Evolutionary conservation across 495 filamentous ascomycete species (phyloP), one percentile per base, ranked within the genome.

Genomic region (Rhizodiscina lignyota): DNA sequence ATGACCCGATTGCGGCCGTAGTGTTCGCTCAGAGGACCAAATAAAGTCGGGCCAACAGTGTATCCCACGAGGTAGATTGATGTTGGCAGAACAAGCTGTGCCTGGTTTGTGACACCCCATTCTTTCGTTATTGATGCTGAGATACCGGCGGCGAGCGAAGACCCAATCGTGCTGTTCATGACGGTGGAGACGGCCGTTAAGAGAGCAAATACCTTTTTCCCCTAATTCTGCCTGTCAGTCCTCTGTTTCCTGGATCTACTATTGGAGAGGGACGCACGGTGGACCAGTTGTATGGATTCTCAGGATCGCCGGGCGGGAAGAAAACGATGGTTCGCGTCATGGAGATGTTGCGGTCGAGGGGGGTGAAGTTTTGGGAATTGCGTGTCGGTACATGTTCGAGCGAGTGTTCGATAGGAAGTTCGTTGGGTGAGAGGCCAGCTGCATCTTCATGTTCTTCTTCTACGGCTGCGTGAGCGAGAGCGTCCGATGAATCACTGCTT

Each of bases 1-100:
- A 77, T 74, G 24, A 80, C 64, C 5, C 56, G 52, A 45, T 62
- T 68, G n/a, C 81, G 63, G 12, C 80, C 79, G 43, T 76, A 71
- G 1, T 72, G 67, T 45, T 85, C 79, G 42, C 72, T 79, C 8
- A 83, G 46, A 0, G 79, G 79, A 1, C 74, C 77, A 53, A 75
- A 80, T 3, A 75, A 39, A 8, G 81, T 35, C 1, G 78, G 74
- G 0, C 76, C 78, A 11, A 77, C 48, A 10, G 74, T 60, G 41
- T 80, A 83, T 21, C 78, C 82, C 18, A 84, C 61, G 0, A 85
- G 59, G 38, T 73, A 89, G 1, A 84, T 68, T 0, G 78, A 79
- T 0, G 79, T 81, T 8, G 81, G 81, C 4, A 89, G 60, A n/a
- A 80, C 72, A 8, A 73, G 58, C 13, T 67, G 59, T 29, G 58